Conservation (phyloP, 139 green algal species). For the Eudorina sp. region DNA sequence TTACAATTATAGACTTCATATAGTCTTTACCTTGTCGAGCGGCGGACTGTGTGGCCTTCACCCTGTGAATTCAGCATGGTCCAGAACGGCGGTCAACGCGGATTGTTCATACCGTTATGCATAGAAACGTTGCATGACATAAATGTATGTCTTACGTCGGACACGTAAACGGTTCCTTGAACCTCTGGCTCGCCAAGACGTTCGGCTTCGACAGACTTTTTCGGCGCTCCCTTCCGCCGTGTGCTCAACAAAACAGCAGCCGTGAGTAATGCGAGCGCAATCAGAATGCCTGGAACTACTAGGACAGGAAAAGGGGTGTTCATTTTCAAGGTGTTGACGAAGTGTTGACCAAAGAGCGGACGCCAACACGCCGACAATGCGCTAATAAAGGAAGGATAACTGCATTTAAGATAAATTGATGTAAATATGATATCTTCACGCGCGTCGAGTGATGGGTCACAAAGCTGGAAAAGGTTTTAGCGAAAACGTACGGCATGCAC, state of each 20-base stretch:
- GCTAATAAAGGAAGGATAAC: too few species aligned
- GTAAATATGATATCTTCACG: too few species aligned
- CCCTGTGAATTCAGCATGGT: background rate
- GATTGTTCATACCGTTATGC: too few species aligned
- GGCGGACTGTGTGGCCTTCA: constrained; percentile 33
- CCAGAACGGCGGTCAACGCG: background rate
- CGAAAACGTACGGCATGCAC: too few species aligned
- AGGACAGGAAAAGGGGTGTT: background rate
- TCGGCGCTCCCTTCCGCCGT: background rate
- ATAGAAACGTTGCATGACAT: background rate
- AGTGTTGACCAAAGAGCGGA: background rate
- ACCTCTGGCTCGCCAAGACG: background rate
- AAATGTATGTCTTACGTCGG: constrained; percentile 12
- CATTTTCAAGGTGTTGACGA: background rate
- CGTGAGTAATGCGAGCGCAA: background rate
- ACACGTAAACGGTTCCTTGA: constrained; percentile 1
- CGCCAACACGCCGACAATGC: too few species aligned
- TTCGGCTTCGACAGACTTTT: background rate
- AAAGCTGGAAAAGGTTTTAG: too few species aligned
- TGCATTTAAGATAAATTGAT: too few species aligned
- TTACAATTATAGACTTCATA: too few species aligned
- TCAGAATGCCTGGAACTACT: background rate
- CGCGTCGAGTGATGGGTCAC: too few species aligned
- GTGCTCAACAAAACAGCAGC: background rate
- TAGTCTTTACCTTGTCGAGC: constrained; percentile 41